Percentiles rank a stretch among this genome's conserved stretches.
These are phyloP conservation scores for Hyaloscypha hepaticicola DNA, from an alignment of 495 filamentous ascomycete genomes.

Conservation along the genomic window DNA sequence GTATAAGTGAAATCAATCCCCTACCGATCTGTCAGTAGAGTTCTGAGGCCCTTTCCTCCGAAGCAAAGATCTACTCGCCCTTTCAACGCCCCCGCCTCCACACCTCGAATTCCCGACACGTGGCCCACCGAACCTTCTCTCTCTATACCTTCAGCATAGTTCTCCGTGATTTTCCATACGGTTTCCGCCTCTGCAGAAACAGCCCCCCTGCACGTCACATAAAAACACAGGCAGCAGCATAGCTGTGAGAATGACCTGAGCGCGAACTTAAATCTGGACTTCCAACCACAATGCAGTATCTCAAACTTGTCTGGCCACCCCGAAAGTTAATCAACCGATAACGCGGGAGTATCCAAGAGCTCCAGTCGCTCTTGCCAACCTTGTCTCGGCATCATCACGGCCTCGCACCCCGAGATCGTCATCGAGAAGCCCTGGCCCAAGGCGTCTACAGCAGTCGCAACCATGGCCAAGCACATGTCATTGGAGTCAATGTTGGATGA, in stretches of 20 bases:
- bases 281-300: slow-evolving; percentile 33
- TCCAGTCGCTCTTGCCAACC: slow-evolving; percentile 17
- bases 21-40: neutral
- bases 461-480: slow-evolving; percentile 45
- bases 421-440: neutral
- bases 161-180: neutral
- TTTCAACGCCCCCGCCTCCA: neutral
- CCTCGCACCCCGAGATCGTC: neutral
- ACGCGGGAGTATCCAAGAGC: slow-evolving; percentile 6
- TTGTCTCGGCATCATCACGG: slow-evolving; percentile 14
- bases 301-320: slow-evolving; percentile 24
- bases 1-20: neutral
- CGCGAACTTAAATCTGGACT: slow-evolving; percentile 8
- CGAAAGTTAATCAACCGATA: slow-evolving; percentile 33
- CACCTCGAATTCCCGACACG: neutral
- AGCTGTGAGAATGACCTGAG: slow-evolving; percentile 29
- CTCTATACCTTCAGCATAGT: neutral
- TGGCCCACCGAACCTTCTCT: slow-evolving; percentile 5
- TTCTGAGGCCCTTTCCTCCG: neutral
- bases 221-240: slow-evolving; percentile 9
- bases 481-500: slow-evolving; percentile 71
- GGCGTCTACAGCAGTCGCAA: slow-evolving; percentile 1
- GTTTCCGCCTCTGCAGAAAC: neutral
- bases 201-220: neutral
- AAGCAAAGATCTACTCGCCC: neutral